Percentiles rank a stretch among this genome's conserved stretches.
Evolutionary conservation across 1,284 basidiomycete species (phyloP).

Genomic region (Sporisorium exsertum): DNA sequence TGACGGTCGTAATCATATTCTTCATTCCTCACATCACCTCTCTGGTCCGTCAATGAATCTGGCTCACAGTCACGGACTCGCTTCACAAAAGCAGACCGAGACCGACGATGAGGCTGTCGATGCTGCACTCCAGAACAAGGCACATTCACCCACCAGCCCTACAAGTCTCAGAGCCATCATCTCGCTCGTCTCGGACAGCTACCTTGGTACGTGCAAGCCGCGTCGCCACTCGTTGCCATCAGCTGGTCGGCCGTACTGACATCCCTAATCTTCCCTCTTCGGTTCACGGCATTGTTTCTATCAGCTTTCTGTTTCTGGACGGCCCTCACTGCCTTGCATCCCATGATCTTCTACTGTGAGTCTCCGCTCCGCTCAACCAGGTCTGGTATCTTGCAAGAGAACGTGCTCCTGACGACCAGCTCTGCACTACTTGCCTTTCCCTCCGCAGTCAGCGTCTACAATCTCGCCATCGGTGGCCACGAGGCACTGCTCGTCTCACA

Average conservation of each 20-base stretch:
- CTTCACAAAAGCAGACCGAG: background rate
- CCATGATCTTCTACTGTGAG: constrained; percentile 86
- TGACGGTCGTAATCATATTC: constrained; percentile 1
- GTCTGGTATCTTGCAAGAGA: background rate
- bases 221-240: background rate
- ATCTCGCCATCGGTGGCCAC: constrained; percentile 62
- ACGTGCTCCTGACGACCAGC: background rate
- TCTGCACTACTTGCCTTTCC: background rate
- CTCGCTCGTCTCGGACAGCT: constrained; percentile 47
- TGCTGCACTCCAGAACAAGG: background rate
- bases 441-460: constrained; percentile 61
- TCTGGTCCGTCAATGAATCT: background rate
- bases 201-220: constrained; percentile 38
- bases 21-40: background rate
- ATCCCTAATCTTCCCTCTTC: background rate
- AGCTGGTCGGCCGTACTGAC: background rate
- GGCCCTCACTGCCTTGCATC: constrained; percentile 82
- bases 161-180: constrained; percentile 40
- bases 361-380: background rate
- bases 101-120: constrained; percentile 6
- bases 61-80: constrained; percentile 8
- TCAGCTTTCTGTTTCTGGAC: constrained; percentile 89
- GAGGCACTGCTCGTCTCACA: constrained; percentile 61
- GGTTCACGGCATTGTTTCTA: background rate
- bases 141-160: constrained; percentile 8